A percentile compares a stretch with the other conserved stretches of the same genome.
phyloP scores from a whole-genome alignment of 768 basidiomycete genomes.

The Cystofilobasidium capitatum region DNA sequence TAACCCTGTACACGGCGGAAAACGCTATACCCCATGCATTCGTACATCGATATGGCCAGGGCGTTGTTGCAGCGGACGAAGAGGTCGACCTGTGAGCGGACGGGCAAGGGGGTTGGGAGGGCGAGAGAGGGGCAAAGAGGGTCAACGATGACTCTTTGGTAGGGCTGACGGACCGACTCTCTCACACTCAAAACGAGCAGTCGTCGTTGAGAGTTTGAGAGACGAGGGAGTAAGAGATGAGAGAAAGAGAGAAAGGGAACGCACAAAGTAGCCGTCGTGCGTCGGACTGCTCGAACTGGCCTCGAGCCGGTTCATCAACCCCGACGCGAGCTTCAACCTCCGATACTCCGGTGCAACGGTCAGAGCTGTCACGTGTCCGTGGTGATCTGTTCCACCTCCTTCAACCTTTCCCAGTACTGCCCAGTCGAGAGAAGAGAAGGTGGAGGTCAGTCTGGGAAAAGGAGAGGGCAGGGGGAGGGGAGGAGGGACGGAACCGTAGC shows the following conservation, averaged over 20 bases:
- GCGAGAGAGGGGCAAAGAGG: not conserved
- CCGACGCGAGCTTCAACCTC: slow-evolving; percentile 70
- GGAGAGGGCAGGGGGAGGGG: not conserved
- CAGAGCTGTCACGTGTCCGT: slow-evolving; percentile 86
- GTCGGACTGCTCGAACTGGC: slow-evolving; percentile 50
- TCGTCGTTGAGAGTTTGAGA: no score
- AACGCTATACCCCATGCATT: slow-evolving; percentile 84
- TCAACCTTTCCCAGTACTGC: slow-evolving; percentile 91
- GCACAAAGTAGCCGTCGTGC: slow-evolving; percentile 52
- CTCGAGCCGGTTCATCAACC: slow-evolving; percentile 80
- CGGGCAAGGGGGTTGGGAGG: not conserved
- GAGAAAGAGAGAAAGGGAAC: not conserved
- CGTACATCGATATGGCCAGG: slow-evolving; percentile 83
- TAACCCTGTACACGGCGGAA: slow-evolving; percentile 84
- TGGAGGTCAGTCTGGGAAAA: not conserved
- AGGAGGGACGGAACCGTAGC: slow-evolving; percentile 61
- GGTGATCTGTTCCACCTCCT: slow-evolving; percentile 52
- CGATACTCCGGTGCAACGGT: slow-evolving; percentile 92
- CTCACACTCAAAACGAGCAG: slow-evolving; percentile 1
- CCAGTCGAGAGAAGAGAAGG: slow-evolving; percentile 2
- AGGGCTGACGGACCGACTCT: slow-evolving; percentile 45
- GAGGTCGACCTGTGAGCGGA: slow-evolving; percentile 57
- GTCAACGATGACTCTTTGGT: slow-evolving; percentile 46
- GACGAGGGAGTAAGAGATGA: no score
- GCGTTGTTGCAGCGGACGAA: slow-evolving; percentile 83